Base-by-base conservation (phyloP, 169 alveolate species). In the Amoebophrya sp. region DNA sequence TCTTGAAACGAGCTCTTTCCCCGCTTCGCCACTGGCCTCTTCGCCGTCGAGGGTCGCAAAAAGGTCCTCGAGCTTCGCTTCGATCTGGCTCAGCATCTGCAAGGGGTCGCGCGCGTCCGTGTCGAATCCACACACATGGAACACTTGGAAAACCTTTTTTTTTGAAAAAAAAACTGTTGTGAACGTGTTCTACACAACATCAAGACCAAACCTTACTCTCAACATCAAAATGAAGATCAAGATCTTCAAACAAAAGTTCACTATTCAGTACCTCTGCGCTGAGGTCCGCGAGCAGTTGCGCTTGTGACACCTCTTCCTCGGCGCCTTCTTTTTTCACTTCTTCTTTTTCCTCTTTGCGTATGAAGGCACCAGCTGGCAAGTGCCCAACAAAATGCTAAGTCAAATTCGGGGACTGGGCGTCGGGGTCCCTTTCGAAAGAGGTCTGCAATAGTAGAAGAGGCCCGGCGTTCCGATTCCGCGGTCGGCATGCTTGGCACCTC, bases 11-110 rank as follows among this genome's bases (percentile, higher is more conserved):
- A 58, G 34, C 0, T 58, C 78, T 10, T n/a, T 16, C 10, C 67
- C 67, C n/a, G 67, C 18, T 4, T 58, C 78, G 29, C 34, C 34
- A 7, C 23, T 2, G 7, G 23, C 78, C 23, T 58, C 78, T 58
- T 45, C 91, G 43, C 69, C 39, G 0, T 69, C 88, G 34, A 89
- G 91, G 31, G 50, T 38, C 41, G 31, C 89, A 1, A 89, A 69
- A 42, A 41, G 38, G 16, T 89, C 91, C 67, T 89, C 91, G 20
- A 89, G 91, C 69, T 89, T 89, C 39, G 40, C 89, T 69, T 89
- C 91, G 43, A 70, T 70, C 40, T 40, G 69, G 38, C 43, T 45
- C 39, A 89, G 89, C 89, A 89, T 39, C 58, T 50, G 31, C 40
- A 89, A 69, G 26, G 91, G 91, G 40, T 89, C 91, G 23, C 39